Conservation (phyloP, 768 basidiomycete species). For the Russula dissimulans region DNA sequence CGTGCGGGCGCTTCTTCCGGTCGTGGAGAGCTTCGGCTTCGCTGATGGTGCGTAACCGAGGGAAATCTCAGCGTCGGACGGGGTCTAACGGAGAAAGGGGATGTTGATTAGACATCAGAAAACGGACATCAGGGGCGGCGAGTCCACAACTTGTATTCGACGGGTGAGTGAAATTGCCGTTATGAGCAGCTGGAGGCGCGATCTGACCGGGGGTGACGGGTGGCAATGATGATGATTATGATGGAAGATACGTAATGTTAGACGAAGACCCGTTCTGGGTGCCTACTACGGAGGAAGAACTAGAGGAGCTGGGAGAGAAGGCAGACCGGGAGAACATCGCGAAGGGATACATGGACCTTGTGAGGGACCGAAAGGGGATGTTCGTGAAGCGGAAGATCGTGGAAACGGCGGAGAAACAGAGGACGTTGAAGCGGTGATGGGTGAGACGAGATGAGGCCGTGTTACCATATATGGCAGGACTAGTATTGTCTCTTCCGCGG, state of each 20-base stretch:
- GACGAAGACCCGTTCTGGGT: slow-evolving; percentile 98
- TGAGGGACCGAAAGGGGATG: slow-evolving; percentile 89
- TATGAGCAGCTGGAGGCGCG: neutral
- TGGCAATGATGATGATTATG: slow-evolving; percentile 1
- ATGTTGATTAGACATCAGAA: slow-evolving; percentile 73
- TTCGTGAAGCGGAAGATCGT: slow-evolving; percentile 94
- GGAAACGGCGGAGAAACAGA: slow-evolving; percentile 93
- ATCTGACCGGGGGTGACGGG: slow-evolving; percentile 18
- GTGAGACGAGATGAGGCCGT: no score
- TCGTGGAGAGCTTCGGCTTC: slow-evolving; percentile 96
- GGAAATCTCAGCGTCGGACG: neutral
- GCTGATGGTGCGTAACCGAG: slow-evolving; percentile 69
- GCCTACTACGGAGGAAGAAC: slow-evolving; percentile 90
- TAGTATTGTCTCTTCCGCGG: neutral
- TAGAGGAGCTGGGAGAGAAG: slow-evolving; percentile 96
- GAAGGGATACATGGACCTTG: slow-evolving; percentile 83
- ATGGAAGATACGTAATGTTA: slow-evolving; percentile 74
- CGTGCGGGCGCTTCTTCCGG: slow-evolving; percentile 82
- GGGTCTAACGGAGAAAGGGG: neutral
- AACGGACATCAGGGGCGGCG: slow-evolving; percentile 92
- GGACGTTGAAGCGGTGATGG: slow-evolving; percentile 54
- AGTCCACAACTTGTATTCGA: slow-evolving; percentile 96
- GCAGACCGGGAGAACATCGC: slow-evolving; percentile 91
- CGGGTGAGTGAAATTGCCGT: slow-evolving; percentile 45
- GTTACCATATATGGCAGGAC: no score